A percentile compares a stretch with the other conserved stretches of the same genome.
These are phyloP conservation scores for Canavalia ensiformis DNA, from an alignment of 306 rosid genomes.

Conservation along the genomic window DNA sequence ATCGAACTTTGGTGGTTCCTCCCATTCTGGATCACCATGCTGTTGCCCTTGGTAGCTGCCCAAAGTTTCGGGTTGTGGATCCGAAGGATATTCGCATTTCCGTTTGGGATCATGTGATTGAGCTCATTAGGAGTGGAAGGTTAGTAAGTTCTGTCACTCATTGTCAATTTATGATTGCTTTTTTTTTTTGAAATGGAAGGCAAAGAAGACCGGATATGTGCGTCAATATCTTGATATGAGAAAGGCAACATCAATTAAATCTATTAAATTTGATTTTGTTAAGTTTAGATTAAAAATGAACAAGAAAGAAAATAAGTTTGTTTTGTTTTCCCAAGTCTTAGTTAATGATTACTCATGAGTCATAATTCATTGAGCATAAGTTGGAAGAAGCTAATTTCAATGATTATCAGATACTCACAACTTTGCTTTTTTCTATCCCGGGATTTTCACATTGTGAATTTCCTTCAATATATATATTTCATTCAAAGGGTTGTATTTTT, in stretches of 20 bases:
- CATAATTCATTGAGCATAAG: not conserved
- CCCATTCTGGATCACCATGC: constrained; percentile 92
- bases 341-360: not conserved
- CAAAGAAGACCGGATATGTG: not conserved
- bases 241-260: not conserved
- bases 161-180: not conserved
- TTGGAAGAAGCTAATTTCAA: not conserved
- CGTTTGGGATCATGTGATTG: constrained; percentile 86
- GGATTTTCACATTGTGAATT: constrained; percentile 8
- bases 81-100: constrained; percentile 64
- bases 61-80: constrained; percentile 73
- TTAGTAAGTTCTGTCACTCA: constrained; percentile 38
- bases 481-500: not conserved
- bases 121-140: constrained; percentile 71
- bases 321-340: constrained; percentile 6
- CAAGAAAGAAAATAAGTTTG: not conserved
- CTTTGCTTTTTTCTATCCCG: not conserved
- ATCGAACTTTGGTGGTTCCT: constrained; percentile 84
- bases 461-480: not conserved
- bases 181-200: not conserved
- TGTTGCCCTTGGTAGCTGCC: constrained; percentile 87
- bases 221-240: not conserved
- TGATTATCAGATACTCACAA: constrained; percentile 6
- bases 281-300: not conserved
- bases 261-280: not conserved